Conservation (phyloP, 2,329 filamentous ascomycete species). For the Talaromyces verruculosus region DNA sequence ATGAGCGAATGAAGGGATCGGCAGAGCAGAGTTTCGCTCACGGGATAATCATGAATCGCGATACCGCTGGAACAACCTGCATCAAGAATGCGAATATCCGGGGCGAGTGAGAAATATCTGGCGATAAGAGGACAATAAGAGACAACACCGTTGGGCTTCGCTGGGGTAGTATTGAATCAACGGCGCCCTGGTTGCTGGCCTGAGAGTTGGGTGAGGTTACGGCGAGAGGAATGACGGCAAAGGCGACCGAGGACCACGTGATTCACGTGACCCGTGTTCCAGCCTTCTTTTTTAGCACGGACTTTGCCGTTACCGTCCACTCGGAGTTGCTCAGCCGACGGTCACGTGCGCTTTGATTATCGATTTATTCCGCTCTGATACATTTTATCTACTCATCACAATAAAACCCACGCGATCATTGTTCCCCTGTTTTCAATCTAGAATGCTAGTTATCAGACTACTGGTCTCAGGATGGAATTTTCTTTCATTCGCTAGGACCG, state of each 20-base stretch:
- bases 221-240: constrained; percentile 22
- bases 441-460: neutral
- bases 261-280: constrained; percentile 13
- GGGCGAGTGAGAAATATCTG: neutral
- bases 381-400: neutral
- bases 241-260: constrained; percentile 21
- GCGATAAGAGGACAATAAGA: neutral
- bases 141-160: constrained; percentile 6
- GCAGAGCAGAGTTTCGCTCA: constrained; percentile 22
- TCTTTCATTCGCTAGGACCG: neutral
- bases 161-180: constrained; percentile 1
- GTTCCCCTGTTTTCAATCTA: neutral
- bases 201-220: constrained; percentile 21
- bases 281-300: constrained; percentile 11
- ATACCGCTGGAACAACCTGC: constrained; percentile 16
- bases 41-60: constrained; percentile 17
- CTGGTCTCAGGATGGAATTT: neutral
- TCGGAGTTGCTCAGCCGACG: neutral
- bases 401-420: neutral
- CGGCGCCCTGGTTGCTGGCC: constrained; percentile 19
- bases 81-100: constrained; percentile 11
- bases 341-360: constrained; percentile 10
- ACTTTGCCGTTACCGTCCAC: constrained; percentile 10
- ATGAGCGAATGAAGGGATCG: constrained; percentile 21
- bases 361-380: neutral